Percentiles rank a stretch among this genome's conserved stretches.
Conservation (phyloP, 495 filamentous ascomycete genomes). For the Tuber indicum region DNA sequence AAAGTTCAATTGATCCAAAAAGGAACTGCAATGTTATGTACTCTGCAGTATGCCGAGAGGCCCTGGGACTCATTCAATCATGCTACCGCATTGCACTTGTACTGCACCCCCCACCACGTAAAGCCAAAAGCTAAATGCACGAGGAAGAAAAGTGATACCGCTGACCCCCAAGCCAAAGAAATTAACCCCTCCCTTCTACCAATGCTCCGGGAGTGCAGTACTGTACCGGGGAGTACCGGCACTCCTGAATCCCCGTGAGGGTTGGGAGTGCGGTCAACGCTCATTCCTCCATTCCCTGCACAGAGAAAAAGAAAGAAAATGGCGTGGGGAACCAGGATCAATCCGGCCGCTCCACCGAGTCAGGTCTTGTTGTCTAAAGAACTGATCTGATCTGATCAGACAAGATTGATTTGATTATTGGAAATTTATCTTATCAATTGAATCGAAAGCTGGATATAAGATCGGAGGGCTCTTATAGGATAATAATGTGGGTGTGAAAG, state of each 20-base stretch:
- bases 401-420: conserved; percentile 15
- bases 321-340: not conserved
- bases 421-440: conserved; percentile 39
- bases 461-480: not conserved
- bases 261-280: not conserved
- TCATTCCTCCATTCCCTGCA: not conserved
- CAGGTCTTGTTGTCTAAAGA: conserved; percentile 25
- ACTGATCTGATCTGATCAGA: conserved; percentile 35
- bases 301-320: not conserved
- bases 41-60: not conserved
- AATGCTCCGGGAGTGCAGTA: not conserved
- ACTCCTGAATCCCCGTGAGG: not conserved
- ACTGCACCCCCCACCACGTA: not conserved
- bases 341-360: not conserved
- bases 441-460: not conserved
- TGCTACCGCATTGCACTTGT: not conserved
- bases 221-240: not conserved
- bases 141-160: not conserved
- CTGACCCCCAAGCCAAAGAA: not conserved
- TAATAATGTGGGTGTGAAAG: not conserved
- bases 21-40: not conserved
- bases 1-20: not conserved
- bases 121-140: not conserved
- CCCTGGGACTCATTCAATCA: not conserved
- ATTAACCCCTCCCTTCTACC: not conserved